Percentiles rank a stretch among this genome's conserved stretches.
Evolutionary conservation across 73 alveolate genomes (phyloP).

Genomic region (Stentor roeselii): DNA sequence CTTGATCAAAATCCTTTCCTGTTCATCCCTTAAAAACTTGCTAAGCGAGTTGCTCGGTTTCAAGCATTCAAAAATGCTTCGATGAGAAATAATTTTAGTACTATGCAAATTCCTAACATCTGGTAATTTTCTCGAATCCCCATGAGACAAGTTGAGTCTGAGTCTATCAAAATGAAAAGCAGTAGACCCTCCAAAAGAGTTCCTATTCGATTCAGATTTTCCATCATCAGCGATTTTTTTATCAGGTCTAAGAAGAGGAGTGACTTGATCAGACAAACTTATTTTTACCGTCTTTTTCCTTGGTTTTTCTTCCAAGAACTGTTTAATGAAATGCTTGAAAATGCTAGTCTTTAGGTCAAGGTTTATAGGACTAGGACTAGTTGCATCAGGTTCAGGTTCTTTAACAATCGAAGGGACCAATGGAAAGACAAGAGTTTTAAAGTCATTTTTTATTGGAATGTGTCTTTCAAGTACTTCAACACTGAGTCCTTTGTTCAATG

Average conservation of each 20-base stretch:
- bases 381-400: neutral
- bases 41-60: neutral
- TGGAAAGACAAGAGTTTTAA: too few relatives aligned
- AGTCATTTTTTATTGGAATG: neutral
- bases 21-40: neutral
- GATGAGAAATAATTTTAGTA: neutral
- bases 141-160: neutral
- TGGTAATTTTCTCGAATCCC: neutral
- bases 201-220: neutral
- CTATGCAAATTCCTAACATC: neutral
- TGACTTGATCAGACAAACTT: neutral
- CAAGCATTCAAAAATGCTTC: neutral
- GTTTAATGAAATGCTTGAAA: too few relatives aligned
- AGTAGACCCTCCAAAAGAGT: neutral
- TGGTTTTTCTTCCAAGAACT: neutral
- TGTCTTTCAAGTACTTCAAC: neutral
- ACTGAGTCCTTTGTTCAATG: neutral
- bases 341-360: neutral
- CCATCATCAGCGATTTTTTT: neutral
- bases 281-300: neutral
- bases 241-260: neutral
- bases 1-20: neutral
- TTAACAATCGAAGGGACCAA: neutral
- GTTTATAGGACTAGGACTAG: neutral
- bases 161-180: neutral